Conservation (phyloP, 805 yeast genomes). For the Wickerhamiella parazyma region DNA sequence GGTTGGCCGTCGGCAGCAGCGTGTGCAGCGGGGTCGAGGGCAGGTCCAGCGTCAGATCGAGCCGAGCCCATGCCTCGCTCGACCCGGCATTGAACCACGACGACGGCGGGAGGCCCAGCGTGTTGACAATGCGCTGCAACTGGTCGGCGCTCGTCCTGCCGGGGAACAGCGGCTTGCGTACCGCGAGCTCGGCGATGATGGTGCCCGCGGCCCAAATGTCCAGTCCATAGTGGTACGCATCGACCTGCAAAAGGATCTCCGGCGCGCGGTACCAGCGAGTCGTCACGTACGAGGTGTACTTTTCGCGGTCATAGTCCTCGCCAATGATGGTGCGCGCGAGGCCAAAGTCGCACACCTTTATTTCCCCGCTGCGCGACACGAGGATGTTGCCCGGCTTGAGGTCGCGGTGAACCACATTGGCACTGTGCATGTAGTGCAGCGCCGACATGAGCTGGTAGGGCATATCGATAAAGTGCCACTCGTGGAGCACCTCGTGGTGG, state of each 20-base stretch:
- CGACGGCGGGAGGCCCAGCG: constrained; percentile 56
- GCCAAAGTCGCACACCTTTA: constrained; percentile 91
- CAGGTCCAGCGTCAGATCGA: background rate
- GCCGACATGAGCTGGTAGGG: constrained; percentile 78
- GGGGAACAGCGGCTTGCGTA: constrained; percentile 64
- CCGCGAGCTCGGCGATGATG: constrained; percentile 71
- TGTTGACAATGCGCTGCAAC: constrained; percentile 48
- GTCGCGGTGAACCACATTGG: constrained; percentile 85
- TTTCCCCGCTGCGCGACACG: constrained; percentile 54
- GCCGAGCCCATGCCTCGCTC: background rate
- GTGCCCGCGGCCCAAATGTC: constrained; percentile 96
- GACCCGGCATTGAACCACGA: background rate
- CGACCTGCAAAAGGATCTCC: constrained; percentile 45
- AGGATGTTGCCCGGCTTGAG: constrained; percentile 83
- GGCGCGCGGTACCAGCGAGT: constrained; percentile 96
- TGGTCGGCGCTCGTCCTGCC: constrained; percentile 67
- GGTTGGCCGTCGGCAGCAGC: constrained; percentile 9
- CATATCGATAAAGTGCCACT: constrained; percentile 64
- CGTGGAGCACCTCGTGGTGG: constrained; percentile 59
- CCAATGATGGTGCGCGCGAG: constrained; percentile 59
- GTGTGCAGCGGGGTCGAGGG: constrained; percentile 3
- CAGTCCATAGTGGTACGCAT: constrained; percentile 30
- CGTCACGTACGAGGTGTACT: constrained; percentile 52
- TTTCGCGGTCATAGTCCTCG: constrained; percentile 23
- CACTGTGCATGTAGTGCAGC: constrained; percentile 76